Evolutionary conservation across 768 basidiomycete species (phyloP), one percentile per base, ranked within the genome.

Genomic region (Tylopilus felleus): DNA sequence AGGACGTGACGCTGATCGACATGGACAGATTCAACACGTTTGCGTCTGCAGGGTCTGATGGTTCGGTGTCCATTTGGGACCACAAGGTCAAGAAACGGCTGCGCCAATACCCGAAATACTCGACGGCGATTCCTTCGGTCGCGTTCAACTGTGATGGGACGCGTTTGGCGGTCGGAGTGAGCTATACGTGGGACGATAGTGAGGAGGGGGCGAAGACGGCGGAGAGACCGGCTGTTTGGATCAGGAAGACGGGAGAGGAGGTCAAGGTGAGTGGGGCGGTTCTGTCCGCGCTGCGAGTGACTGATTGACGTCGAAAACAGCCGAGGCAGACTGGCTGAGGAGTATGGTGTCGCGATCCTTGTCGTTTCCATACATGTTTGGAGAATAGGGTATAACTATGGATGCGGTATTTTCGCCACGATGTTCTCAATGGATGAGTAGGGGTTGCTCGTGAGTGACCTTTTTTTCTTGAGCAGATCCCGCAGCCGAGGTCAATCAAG

Each of bases 51-150:
- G 97, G 97, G 35, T 96, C 93, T 0, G 97, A 99, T 69, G 86
- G 86, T 1, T 89, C 89, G 1, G 91, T 98, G 40, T 93, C 93
- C 0, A 86, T 98, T 55, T 99, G 97, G 97, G 97, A 98, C 67
- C 93, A 95, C 71, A 86, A 88, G 60, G 88, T 95, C 51, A 97
- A 98, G 76, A 98, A 98, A 68, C 85, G 97, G 2, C 75, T 98
- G 49, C 85, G 93, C 23, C 93, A 96, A 62, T 95, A 90, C 59
- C 85, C 87, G 0, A 90, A 90, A 65, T 93, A 85, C 72, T 71
- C 78, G 5, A 78, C 82, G 0, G 79, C 86, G 3, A 84, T 97
- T n/a, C 83, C 91, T 0, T 81, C 86, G 0, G 75, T 94, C 38
- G 81, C 88, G 1, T 96, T 95, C 72, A 92, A 86, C 56, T 84